A percentile compares a stretch with the other conserved stretches of the same genome.
These are phyloP conservation scores for Ophidiomyces ophidiicola DNA, from an alignment of 2,329 filamentous ascomycete species.

Conservation along the genomic window DNA sequence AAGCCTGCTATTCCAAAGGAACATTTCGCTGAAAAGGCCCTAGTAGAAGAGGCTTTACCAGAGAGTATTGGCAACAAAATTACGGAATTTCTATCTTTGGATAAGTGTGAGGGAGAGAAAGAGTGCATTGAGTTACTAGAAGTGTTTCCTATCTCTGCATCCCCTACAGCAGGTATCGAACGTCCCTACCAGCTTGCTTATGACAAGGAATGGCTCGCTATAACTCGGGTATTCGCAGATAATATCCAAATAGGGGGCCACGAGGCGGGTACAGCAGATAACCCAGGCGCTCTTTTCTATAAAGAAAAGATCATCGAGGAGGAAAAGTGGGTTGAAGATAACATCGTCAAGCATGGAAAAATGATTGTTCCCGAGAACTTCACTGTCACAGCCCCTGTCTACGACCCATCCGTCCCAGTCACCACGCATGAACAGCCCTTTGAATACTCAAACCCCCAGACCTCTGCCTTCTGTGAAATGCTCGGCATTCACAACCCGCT, in stretches of 20 bases:
- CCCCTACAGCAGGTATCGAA: conserved; percentile 14
- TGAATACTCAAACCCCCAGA: conserved; percentile 84
- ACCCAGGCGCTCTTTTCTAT: conserved; percentile 61
- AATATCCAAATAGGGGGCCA: conserved; percentile 53
- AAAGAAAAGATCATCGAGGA: conserved; percentile 54
- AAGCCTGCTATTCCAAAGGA: conserved; percentile 31
- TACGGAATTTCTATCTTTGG: conserved; percentile 76
- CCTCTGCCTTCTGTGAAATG: conserved; percentile 64
- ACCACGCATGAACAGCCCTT: conserved; percentile 51
- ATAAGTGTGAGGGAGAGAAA: conserved; percentile 62
- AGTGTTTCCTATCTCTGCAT: conserved; percentile 40
- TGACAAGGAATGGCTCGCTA: conserved; percentile 90
- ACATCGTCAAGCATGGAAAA: conserved; percentile 52
- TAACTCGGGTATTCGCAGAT: conserved; percentile 66
- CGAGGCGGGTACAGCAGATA: conserved; percentile 40
- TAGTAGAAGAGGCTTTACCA: conserved; percentile 53
- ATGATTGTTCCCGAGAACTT: conserved; percentile 71
- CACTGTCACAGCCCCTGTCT: conserved; percentile 58
- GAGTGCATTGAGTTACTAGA: conserved; percentile 70
- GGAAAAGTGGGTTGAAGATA: conserved; percentile 65
- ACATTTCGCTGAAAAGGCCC: conserved; percentile 25
- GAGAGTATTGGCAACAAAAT: conserved; percentile 61
- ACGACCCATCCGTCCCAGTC: conserved; percentile 47
- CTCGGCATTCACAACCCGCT: conserved; percentile 66
- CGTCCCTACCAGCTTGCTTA: conserved; percentile 57